A percentile compares a stretch with the other conserved stretches of the same genome.
These are phyloP conservation scores for Theobroma cacao DNA, from an alignment of 345 rosid genomes.

Conservation along the genomic window DNA sequence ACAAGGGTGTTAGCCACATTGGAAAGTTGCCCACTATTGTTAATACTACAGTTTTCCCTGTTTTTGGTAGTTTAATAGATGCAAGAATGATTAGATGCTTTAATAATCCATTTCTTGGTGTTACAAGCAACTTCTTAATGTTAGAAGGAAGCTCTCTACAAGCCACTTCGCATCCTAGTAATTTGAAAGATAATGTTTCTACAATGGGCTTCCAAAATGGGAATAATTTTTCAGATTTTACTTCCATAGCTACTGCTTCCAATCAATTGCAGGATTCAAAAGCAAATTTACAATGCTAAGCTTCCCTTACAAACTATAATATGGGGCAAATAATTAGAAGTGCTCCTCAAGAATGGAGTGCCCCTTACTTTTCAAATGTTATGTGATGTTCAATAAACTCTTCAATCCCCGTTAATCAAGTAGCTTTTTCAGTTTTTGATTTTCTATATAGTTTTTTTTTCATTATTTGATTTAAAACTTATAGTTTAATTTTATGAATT, in stretches of 20 bases:
- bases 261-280: constrained; percentile 24
- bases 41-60: constrained; percentile 25
- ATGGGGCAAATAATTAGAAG: constrained; percentile 30
- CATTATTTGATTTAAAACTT: too few species aligned
- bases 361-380: constrained; percentile 27
- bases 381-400: constrained; percentile 34
- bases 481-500: too few species aligned
- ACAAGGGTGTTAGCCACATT: constrained; percentile 32
- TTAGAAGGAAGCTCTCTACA: constrained; percentile 47
- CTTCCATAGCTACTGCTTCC: constrained; percentile 32
- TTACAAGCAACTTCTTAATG: constrained; percentile 40
- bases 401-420: constrained; percentile 25
- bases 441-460: too few species aligned
- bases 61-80: constrained; percentile 34
- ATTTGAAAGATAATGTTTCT: constrained; percentile 33
- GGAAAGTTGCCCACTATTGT: constrained; percentile 32
- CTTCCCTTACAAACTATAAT: constrained; percentile 16
- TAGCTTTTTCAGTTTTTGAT: too few species aligned
- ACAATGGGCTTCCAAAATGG: constrained; percentile 42
- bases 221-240: constrained; percentile 30
- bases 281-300: constrained; percentile 27
- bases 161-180: constrained; percentile 28
- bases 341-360: constrained; percentile 43
- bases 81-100: constrained; percentile 32
- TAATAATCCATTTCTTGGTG: constrained; percentile 36